A percentile compares a stretch with the other conserved stretches of the same genome.
Evolutionary conservation across 257 asterid species (phyloP).

Genomic region (Forsythia viridissima): DNA sequence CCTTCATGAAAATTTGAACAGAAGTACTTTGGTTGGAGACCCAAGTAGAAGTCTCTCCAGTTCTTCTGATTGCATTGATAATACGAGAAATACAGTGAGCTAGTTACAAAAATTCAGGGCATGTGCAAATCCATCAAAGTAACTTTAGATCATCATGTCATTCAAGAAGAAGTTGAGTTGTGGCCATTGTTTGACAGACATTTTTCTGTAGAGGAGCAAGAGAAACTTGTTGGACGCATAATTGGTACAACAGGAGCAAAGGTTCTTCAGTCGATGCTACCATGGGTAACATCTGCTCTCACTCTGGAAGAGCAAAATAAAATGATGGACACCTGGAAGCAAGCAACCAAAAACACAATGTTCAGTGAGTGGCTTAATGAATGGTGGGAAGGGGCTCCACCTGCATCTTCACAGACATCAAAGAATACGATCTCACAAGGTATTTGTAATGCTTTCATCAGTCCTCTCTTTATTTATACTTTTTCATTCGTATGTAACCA

Average conservation of each 20-base stretch:
- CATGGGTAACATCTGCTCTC: constrained; percentile 98
- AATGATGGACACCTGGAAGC: constrained; percentile 94
- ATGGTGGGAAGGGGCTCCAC: constrained; percentile 89
- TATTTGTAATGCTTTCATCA: constrained; percentile 19
- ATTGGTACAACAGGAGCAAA: constrained; percentile 99
- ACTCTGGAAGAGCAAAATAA: constrained; percentile 95
- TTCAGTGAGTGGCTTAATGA: constrained; percentile 97
- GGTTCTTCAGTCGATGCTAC: constrained; percentile 95
- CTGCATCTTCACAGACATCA: constrained; percentile 44
- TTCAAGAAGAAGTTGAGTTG: constrained; percentile 91
- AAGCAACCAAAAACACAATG: constrained; percentile 98
- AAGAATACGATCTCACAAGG: constrained; percentile 52
- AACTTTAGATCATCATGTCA: constrained; percentile 91
- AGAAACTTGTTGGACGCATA: constrained; percentile 87
- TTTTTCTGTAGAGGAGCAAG: constrained; percentile 91
- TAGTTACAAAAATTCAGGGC: constrained; percentile 91
- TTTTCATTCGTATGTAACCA: too few species aligned
- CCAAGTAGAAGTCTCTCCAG: constrained; percentile 25
- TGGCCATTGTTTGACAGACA: constrained; percentile 97
- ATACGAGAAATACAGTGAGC: constrained; percentile 61
- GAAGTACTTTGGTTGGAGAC: constrained; percentile 39
- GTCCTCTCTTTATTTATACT: too few species aligned
- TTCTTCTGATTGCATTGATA: constrained; percentile 36
- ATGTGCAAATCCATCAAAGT: constrained; percentile 97
- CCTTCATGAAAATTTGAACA: constrained; percentile 60